Conservation (phyloP, 768 basidiomycete species). For the Kwoniella heveanensis region DNA sequence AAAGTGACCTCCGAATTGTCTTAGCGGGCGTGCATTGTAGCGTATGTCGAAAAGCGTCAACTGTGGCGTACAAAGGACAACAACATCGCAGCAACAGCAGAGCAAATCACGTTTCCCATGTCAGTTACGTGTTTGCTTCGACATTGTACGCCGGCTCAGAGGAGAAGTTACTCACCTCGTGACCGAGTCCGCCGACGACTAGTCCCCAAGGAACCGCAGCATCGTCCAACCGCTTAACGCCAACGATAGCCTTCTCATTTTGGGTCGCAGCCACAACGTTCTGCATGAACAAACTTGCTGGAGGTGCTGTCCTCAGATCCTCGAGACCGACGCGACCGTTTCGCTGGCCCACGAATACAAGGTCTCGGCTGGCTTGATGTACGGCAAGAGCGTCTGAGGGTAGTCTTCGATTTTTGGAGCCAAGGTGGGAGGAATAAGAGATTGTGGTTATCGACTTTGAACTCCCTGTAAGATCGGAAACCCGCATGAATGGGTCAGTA, state of each 20-base stretch:
- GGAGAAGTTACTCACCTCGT: slow-evolving; percentile 46
- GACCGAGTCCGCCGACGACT: slow-evolving; percentile 36
- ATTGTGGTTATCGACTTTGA: slow-evolving; percentile 21
- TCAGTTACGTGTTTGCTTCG: background rate
- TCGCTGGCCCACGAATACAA: slow-evolving; percentile 40
- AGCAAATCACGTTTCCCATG: background rate
- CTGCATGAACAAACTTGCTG: background rate
- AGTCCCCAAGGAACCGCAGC: slow-evolving; percentile 44
- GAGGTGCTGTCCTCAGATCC: slow-evolving; percentile 29
- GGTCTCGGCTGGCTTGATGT: slow-evolving; percentile 30
- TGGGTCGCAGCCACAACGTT: slow-evolving; percentile 17
- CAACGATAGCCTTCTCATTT: slow-evolving; percentile 42
- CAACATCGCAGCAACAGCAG: too few relatives aligned
- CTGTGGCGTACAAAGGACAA: too few relatives aligned
- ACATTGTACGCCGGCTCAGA: background rate
- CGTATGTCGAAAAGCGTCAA: slow-evolving; percentile 41
- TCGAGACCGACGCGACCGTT: slow-evolving; percentile 26
- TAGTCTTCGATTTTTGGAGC: slow-evolving; percentile 20
- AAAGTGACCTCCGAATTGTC: slow-evolving; percentile 32
- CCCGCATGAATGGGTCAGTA: too few relatives aligned
- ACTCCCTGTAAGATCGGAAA: slow-evolving; percentile 14
- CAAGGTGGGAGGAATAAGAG: slow-evolving; percentile 12
- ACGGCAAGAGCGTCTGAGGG: slow-evolving; percentile 38
- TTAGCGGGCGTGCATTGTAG: slow-evolving; percentile 26
- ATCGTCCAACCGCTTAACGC: slow-evolving; percentile 42